Evolutionary conservation across 768 basidiomycete genomes (phyloP), one percentile per base, ranked within the genome.

Genomic region (Hebeloma cylindrosporum): DNA sequence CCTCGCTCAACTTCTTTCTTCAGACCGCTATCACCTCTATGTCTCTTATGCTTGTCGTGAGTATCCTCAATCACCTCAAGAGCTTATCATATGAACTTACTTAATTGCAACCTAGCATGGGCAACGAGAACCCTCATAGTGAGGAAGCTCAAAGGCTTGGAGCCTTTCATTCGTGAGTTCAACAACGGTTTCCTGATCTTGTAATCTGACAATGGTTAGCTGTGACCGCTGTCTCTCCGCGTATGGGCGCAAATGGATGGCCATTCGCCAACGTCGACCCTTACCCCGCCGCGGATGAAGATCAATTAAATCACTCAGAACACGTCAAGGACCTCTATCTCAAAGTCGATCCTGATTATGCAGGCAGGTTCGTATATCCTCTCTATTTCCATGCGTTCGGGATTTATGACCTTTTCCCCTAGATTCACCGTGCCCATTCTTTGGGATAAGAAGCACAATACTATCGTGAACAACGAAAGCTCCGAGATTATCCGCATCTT

Each of bases 401-500:
- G 41, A 41, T 5, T 25, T 22, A 16, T 40, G 13, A 32, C 16
- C 18, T n/a, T 39, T 18, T 28, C 30, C 13, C 11, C 30, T 43
- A 81, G 87, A 28, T 92, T 91, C 72, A 93, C 92, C 2, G 89
- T 93, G 7, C 93, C 93, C 4, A 67, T 92, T 25, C 73, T 99
- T 4, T 99, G 92, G 90, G 96, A 98, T 69, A 94, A 83, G 71
- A 89, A 94, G 64, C 69, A 61, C 31, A 69, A 84, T 33, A 87
- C 85, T 29, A 87, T 97, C 53, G 96, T 99, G 46, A 97, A 93
- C 72, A 98, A 97, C 62, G 95, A 99, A 61, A 86, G 83, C 52
- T 83, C 88, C 2, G 95, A 98, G 68, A 93, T 98, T 60, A 92
- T 98, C 59, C 84, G 95, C 45, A 88, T 95, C 6, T 79, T 98